Base-by-base conservation (phyloP, 108 stramenopile genomes). In the Pseudonitzschia pungens region DNA sequence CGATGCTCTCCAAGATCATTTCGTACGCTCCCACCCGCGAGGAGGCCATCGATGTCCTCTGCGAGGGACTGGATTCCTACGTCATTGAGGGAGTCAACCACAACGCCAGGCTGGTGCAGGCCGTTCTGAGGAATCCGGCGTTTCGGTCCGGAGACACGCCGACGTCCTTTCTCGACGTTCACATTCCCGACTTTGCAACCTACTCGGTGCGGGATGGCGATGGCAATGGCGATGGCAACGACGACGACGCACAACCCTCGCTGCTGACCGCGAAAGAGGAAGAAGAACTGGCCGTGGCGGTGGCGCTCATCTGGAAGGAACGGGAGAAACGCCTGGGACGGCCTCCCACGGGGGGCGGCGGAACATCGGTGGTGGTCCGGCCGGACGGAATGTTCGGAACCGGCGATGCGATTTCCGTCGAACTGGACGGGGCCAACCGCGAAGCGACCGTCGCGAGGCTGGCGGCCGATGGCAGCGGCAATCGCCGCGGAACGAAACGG, bases 1-100 rank as follows among this genome's bases (percentile, higher is more conserved):
- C 98, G 21, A 97, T 99, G 89, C 90, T 99, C 32, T 84, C 90
- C 80, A 99, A 99, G 87, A 84, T 97, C 48, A 86, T 97, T 70
- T 72, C 94, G 10, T 91, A 85, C 71, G 80, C 75, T 44, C 71
- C 70, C 18, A 76, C 74, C 48, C 80, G 91, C 26, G 42, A 68
- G 8, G 73, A 84, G 71, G 96, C 98, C 18, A 87, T 99, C 43
- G 81, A 75, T 11, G 73, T 73, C 24, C 72, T 98, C 56, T 73
- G 78, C 20, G 43, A 68, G 27, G 98, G 97, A 18, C 76, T 99
- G 57, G 94, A 97, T 74, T 72, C 83, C 56, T 99, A 99, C 69
- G 81, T 96, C 41, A 92, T 99, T 64, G 77, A 85, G 75, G 97
- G 98, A 22, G 89, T 98, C 11, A 83, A 82, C 20, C 95, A 98